A percentile compares a stretch with the other conserved stretches of the same genome.
These are phyloP conservation scores for Cryptococcus sp. DNA, from an alignment of 1,284 basidiomycete species.

Conservation along the genomic window DNA sequence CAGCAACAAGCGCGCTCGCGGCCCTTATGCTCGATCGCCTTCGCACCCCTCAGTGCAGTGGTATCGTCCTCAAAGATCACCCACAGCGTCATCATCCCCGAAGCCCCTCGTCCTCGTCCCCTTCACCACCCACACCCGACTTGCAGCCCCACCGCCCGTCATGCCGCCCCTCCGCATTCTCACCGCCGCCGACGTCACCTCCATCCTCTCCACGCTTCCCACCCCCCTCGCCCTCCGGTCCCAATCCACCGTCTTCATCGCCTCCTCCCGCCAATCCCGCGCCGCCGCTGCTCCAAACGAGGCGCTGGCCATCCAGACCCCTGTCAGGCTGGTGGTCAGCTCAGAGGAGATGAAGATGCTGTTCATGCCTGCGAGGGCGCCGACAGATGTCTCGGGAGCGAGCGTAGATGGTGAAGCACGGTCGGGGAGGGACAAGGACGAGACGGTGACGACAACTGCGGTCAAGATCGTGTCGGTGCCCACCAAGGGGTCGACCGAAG, in stretches of 20 bases:
- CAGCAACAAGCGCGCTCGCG: no score
- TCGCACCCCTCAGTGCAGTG: no score
- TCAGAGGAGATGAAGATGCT: conserved; percentile 35
- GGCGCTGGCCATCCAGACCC: conserved; percentile 34
- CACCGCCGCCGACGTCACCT: conserved; percentile 37
- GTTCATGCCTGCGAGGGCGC: conserved; percentile 49
- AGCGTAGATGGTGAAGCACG: background rate
- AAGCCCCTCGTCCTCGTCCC: no score
- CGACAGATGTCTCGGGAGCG: conserved; percentile 50
- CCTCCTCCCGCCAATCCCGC: background rate
- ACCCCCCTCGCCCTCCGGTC: conserved; percentile 32
- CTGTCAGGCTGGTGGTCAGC: conserved; percentile 32
- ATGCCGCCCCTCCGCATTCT: conserved; percentile 31
- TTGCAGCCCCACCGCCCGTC: background rate
- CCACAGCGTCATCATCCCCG: no score
- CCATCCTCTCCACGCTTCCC: conserved; percentile 31
- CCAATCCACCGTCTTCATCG: conserved; percentile 40
- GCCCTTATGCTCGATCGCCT: no score
- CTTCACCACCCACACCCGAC: background rate
- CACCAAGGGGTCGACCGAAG: conserved; percentile 50
- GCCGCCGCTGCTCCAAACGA: background rate
- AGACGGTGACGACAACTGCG: conserved; percentile 36
- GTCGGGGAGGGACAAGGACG: background rate
- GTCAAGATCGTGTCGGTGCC: conserved; percentile 74
- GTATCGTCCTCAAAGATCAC: no score